These are phyloP conservation scores for Aspergillus tanneri DNA, from an alignment of 2,329 filamentous ascomycete genomes.

Conservation along the genomic window DNA sequence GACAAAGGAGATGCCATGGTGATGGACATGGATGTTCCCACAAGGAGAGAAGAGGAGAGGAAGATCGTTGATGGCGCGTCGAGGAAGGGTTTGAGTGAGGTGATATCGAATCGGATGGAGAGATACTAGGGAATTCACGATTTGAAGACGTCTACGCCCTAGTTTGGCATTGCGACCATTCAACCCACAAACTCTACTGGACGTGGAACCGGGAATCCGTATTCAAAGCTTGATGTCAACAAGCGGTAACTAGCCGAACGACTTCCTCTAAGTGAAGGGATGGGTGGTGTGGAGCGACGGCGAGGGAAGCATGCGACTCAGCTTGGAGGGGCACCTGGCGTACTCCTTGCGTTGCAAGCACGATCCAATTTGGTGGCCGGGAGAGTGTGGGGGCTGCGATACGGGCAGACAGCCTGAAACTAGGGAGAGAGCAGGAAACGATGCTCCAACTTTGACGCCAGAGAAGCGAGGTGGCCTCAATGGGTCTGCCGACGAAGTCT, in stretches of 20 bases:
- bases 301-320: constrained; percentile 16
- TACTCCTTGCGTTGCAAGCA: constrained; percentile 24
- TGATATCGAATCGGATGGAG: constrained; percentile 19
- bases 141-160: constrained; percentile 29
- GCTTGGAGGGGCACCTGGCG: constrained; percentile 16
- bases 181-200: constrained; percentile 20
- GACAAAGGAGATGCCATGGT: constrained; percentile 40
- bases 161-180: constrained; percentile 38
- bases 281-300: constrained; percentile 4
- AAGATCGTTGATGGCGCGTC: constrained; percentile 16
- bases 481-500: constrained; percentile 3
- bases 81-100: constrained; percentile 10
- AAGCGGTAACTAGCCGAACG: constrained; percentile 2
- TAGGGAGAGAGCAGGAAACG: constrained; percentile 7
- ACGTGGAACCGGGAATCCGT: constrained; percentile 1
- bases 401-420: constrained; percentile 2
- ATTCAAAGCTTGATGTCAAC: constrained; percentile 5
- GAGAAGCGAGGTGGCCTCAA: constrained; percentile 13
- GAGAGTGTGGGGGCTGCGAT: constrained; percentile 6
- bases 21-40: constrained; percentile 28
- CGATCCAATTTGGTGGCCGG: constrained; percentile 10
- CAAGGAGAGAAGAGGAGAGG: constrained; percentile 9
- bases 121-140: constrained; percentile 19
- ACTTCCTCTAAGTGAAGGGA: constrained; percentile 13
- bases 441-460: constrained; percentile 9